Percentiles rank a stretch among this genome's conserved stretches.
Evolutionary conservation across 495 filamentous ascomycete genomes (phyloP).

Genomic region (Jackrogersella multiformis): DNA sequence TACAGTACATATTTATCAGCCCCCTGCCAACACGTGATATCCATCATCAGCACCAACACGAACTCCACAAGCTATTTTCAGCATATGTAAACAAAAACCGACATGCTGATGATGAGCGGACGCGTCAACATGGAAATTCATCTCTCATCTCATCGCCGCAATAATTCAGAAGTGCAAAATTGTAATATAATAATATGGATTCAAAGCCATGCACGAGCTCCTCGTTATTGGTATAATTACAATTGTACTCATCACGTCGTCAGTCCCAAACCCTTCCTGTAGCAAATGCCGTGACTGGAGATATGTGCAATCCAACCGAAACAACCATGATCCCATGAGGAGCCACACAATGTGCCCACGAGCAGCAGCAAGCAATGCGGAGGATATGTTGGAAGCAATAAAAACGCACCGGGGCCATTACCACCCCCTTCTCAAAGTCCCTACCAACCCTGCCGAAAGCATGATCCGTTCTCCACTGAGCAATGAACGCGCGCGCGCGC

Average conservation of each 20-base stretch:
- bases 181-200: conserved; percentile 17
- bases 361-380: conserved; percentile 18
- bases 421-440: conserved; percentile 22
- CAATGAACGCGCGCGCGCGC: conserved; percentile 32
- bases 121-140: conserved; percentile 25
- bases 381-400: conserved; percentile 29
- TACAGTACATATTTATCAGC: no score
- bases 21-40: conserved; percentile 38
- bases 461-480: conserved; percentile 38
- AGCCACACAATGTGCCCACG: conserved; percentile 28
- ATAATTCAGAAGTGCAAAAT: neutral
- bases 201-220: conserved; percentile 29
- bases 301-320: conserved; percentile 47
- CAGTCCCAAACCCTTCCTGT: conserved; percentile 35
- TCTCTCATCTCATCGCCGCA: neutral
- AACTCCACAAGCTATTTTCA: conserved; percentile 32
- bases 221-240: conserved; percentile 50
- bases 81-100: conserved; percentile 36
- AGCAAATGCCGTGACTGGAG: conserved; percentile 33
- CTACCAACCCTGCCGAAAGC: conserved; percentile 37
- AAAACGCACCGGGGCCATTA: conserved; percentile 25
- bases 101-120: conserved; percentile 11
- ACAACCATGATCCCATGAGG: conserved; percentile 24
- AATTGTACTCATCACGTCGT: conserved; percentile 49
- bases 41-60: conserved; percentile 34